A percentile compares a stretch with the other conserved stretches of the same genome.
Conservation (phyloP, 2,329 filamentous ascomycete genomes). For the Thermoascus crustaceus region DNA sequence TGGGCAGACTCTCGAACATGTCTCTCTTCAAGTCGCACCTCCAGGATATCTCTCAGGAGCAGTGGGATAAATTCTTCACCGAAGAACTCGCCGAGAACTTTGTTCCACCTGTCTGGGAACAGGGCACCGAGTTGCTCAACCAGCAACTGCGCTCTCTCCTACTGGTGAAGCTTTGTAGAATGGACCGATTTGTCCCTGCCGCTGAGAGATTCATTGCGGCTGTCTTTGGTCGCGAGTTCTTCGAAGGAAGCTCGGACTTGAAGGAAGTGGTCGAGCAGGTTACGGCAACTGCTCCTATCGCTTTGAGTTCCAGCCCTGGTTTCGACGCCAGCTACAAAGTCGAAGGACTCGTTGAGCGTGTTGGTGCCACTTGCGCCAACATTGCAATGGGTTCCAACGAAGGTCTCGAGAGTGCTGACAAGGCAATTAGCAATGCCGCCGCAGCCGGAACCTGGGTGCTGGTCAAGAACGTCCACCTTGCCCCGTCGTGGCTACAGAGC, state of each 20-base stretch:
- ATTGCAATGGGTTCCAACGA: conserved; percentile 99
- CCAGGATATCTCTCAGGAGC: conserved; percentile 50
- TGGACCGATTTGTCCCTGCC: conserved; percentile 88
- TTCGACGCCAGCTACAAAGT: conserved; percentile 99
- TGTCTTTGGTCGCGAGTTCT: conserved; percentile 75
- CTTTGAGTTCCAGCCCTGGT: conserved; percentile 86
- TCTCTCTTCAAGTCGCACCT: conserved; percentile 65
- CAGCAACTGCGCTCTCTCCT: conserved; percentile 75
- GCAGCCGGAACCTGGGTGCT: conserved; percentile 92
- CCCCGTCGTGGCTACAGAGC: conserved; percentile 91
- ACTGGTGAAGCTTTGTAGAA: conserved; percentile 86
- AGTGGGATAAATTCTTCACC: conserved; percentile 74
- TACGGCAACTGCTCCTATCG: conserved; percentile 73
- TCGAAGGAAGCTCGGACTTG: conserved; percentile 79
- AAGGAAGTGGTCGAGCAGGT: conserved; percentile 78
- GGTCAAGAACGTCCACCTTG: conserved; percentile 97
- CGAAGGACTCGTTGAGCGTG: conserved; percentile 81
- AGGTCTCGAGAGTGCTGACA: conserved; percentile 83
- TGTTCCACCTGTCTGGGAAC: conserved; percentile 69
- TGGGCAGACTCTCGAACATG: conserved; percentile 61
- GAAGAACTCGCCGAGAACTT: conserved; percentile 81
- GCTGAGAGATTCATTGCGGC: conserved; percentile 82
- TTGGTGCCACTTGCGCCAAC: conserved; percentile 76
- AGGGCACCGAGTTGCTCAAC: conserved; percentile 57
- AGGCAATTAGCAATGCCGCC: conserved; percentile 86